Evolutionary conservation across 805 yeast species (phyloP).

Genomic region (Teunomyces stri): DNA sequence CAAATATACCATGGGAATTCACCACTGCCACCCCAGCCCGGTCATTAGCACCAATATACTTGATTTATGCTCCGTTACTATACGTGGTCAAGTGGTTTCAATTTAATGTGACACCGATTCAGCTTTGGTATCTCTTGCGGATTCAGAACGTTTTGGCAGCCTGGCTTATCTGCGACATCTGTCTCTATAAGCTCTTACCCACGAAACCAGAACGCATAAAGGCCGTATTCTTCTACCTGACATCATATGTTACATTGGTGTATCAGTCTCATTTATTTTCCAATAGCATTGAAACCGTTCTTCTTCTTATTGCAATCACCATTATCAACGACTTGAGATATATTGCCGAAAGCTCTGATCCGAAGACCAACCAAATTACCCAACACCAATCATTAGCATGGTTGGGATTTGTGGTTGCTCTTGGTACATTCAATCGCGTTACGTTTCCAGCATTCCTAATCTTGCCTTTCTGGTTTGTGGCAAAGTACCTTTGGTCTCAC

Average conservation of each 20-base stretch:
- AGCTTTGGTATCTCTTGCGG: conserved; percentile 53
- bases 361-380: background rate
- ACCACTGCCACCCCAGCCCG: conserved; percentile 55
- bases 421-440: conserved; percentile 82
- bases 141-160: conserved; percentile 42
- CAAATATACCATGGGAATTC: conserved; percentile 83
- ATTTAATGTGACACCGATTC: conserved; percentile 43
- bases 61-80: conserved; percentile 68
- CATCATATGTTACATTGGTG: conserved; percentile 69
- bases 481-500: conserved; percentile 41
- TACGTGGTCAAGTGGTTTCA: conserved; percentile 29
- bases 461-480: conserved; percentile 53
- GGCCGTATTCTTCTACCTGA: conserved; percentile 49
- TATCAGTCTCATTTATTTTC: conserved; percentile 87
- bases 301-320: conserved; percentile 50
- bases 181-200: conserved; percentile 46
- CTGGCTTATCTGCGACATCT: conserved; percentile 39
- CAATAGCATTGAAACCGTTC: conserved; percentile 73
- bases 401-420: conserved; percentile 50
- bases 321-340: conserved; percentile 45
- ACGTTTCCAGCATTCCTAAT: conserved; percentile 77
- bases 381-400: conserved; percentile 11
- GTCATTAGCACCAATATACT: conserved; percentile 65
- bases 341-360: conserved; percentile 4
- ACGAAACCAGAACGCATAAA: conserved; percentile 49